phyloP scores from a whole-genome alignment of 2,329 filamentous ascomycete genomes.

The Amphichorda felina region DNA sequence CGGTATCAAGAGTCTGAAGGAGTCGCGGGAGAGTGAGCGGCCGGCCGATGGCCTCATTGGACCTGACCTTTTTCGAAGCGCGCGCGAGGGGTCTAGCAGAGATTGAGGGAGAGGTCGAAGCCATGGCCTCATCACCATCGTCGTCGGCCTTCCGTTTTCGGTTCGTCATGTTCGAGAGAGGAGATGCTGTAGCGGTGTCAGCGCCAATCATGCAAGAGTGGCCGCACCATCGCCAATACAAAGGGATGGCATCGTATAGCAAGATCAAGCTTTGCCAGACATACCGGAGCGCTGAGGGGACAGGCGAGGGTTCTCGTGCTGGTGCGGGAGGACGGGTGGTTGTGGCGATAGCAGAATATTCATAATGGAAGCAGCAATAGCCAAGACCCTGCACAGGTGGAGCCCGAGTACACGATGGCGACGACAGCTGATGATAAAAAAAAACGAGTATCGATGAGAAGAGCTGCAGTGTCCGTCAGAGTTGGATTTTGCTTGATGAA shows the following conservation, averaged over 20 bases:
- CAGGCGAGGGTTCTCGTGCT: conserved; percentile 41
- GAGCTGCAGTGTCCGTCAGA: too few species aligned
- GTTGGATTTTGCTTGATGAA: too few species aligned
- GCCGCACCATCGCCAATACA: neutral
- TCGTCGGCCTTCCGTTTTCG: conserved; percentile 82
- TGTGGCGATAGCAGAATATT: conserved; percentile 51
- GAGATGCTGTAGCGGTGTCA: conserved; percentile 16
- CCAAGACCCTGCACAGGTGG: too few species aligned
- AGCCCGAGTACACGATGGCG: too few species aligned
- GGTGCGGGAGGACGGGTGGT: conserved; percentile 45
- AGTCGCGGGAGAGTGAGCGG: conserved; percentile 53
- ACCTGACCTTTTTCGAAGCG: conserved; percentile 50
- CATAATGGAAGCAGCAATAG: conserved; percentile 29
- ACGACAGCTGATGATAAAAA: too few species aligned
- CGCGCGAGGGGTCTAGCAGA: conserved; percentile 55
- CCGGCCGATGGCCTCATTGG: conserved; percentile 52
- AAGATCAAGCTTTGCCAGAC: conserved; percentile 17
- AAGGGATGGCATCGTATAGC: neutral
- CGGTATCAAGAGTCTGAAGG: conserved; percentile 84
- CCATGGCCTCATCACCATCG: conserved; percentile 78
- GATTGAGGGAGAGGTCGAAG: conserved; percentile 73
- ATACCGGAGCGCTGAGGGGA: conserved; percentile 44
- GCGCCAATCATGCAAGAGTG: neutral
- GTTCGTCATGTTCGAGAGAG: conserved; percentile 40
- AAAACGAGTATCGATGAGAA: too few species aligned